Base-by-base conservation (phyloP, 1,284 basidiomycete species). In the Trichosporon asahii region DNA sequence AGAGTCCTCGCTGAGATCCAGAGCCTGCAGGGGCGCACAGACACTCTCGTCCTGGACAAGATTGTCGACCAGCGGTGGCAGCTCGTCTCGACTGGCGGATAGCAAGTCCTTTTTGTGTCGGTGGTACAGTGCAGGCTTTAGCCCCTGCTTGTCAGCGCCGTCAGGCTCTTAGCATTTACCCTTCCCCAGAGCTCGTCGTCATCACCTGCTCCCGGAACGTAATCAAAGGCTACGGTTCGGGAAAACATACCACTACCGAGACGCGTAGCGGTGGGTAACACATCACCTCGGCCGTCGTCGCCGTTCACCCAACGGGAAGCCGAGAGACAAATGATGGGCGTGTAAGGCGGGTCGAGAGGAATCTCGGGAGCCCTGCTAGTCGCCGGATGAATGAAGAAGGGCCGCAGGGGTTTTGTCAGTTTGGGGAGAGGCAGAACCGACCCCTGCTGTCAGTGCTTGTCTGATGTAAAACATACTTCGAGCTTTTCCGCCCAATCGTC, bases 401-500 rank as follows among this genome's bases (percentile, higher is more conserved):
- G 83, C 25, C 81, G 80, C 14, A 85, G 78, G 2, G 83, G 83
- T 70, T 76, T 76, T 8, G 31, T 46, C 1, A 84, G 75, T 1
- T 76, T 40, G 0, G 83, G 83, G 0, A 85, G 71, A 1, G 79
- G 74, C 11, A 85, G 74, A 7, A 79, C 76, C 2, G 84, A 84
- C 0, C 68, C 60, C 82, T 84, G 35, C 21, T 8, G 23, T 60
- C 18, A 60, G 49, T 21, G 33, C 25, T 14, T 23, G 63, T 15
- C 35, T 6, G 44, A 2, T 6, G 3, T n/a, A n/a, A n/a, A 2
- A 7, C 29, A 66, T 61, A 84, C 83, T 61, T 80, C 72, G 2
- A 98, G 88, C 80, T 89, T 90, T 2, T 85, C 86, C 0, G 89
- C 88, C 94, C 94, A 98, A 29, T 86, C 88, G 44, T 73, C 72